Evolutionary conservation across 176 grass and related monocot species (phyloP).

Genomic region (Musa schizocarpa): DNA sequence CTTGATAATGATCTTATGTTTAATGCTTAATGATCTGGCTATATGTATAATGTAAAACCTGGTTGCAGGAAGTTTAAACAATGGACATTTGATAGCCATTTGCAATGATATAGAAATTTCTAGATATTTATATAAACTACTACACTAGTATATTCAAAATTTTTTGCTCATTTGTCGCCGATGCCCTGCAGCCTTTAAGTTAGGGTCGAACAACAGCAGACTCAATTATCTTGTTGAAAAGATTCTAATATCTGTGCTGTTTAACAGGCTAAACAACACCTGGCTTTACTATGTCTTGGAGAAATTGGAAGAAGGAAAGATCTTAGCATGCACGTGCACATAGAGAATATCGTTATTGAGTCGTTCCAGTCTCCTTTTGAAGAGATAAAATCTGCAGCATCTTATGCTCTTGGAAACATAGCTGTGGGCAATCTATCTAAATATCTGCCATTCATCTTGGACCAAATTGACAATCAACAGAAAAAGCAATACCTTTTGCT

Average conservation of each 20-base stretch:
- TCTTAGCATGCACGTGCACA: conserved; percentile 59
- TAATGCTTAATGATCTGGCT: no score
- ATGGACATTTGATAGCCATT: no score
- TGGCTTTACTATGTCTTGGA: conserved; percentile 77
- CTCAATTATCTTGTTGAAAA: no score
- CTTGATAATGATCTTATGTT: no score
- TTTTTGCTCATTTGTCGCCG: no score
- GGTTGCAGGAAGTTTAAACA: no score
- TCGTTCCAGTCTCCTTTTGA: conserved; percentile 95
- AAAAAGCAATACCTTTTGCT: conserved; percentile 90
- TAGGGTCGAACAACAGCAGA: no score
- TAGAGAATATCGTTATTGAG: conserved; percentile 93
- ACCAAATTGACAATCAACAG: conserved; percentile 95
- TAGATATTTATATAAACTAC: no score
- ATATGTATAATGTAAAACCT: no score
- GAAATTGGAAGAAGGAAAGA: conserved; percentile 88
- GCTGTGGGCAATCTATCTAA: conserved; percentile 87
- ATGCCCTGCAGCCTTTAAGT: no score
- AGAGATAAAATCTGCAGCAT: conserved; percentile 90
- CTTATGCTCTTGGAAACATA: conserved; percentile 89
- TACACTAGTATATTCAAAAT: no score
- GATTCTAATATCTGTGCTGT: neutral
- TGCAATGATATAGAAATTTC: no score
- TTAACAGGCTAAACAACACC: conserved; percentile 75
- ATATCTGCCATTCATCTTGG: conserved; percentile 86